Conservation (phyloP, 805 yeast species). For the Naumovozyma baii region DNA sequence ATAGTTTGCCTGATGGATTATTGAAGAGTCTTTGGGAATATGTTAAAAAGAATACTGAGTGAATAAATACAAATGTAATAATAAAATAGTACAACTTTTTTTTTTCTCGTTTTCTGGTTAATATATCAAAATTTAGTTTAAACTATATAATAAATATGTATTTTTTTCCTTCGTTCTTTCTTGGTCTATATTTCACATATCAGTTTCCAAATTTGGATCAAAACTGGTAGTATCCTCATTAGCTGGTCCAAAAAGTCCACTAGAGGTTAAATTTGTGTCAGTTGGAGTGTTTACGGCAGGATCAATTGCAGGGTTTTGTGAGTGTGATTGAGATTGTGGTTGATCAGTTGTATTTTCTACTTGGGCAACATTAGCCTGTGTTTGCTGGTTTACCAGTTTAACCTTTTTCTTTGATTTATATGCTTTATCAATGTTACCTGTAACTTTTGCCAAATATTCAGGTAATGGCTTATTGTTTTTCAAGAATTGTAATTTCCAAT, state of each 20-base stretch:
- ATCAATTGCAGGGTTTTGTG: too few relatives aligned
- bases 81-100: too few relatives aligned
- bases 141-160: too few relatives aligned
- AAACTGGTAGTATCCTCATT: conserved; percentile 13
- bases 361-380: neutral
- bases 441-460: conserved; percentile 66
- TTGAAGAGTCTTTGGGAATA: conserved; percentile 92
- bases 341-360: neutral
- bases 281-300: conserved; percentile 4
- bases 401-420: conserved; percentile 32
- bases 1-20: conserved; percentile 84
- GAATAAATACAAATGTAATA: neutral
- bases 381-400: neutral
- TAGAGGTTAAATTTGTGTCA: conserved; percentile 6
- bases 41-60: conserved; percentile 59
- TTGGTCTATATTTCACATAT: too few relatives aligned
- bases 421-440: conserved; percentile 69
- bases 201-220: conserved; percentile 18
- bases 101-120: too few relatives aligned
- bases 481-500: conserved; percentile 82
- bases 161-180: too few relatives aligned
- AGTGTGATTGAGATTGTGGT: neutral
- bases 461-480: conserved; percentile 74
- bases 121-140: too few relatives aligned
- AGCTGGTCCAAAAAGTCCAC: conserved; percentile 10